These are phyloP conservation scores for Thielaviopsis ethacetica DNA, from an alignment of 2,329 filamentous ascomycete genomes.

Conservation along the genomic window DNA sequence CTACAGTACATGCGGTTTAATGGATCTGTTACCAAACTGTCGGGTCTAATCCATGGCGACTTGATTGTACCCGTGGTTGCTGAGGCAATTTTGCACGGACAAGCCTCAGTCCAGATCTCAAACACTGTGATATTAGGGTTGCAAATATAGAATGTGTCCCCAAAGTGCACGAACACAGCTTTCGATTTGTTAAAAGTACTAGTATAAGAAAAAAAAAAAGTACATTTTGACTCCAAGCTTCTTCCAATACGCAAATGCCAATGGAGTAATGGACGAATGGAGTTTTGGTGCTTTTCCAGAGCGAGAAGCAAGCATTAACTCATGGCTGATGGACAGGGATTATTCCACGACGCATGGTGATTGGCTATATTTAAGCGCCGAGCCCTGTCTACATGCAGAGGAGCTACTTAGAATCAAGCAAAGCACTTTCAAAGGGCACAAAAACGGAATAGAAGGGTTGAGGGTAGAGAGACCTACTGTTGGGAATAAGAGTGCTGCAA, in stretches of 20 bases:
- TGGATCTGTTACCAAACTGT: neutral
- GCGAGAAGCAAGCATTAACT: neutral
- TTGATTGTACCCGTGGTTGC: neutral
- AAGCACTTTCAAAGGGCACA: neutral
- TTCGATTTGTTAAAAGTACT: no score
- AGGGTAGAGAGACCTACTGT: neutral
- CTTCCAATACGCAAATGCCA: no score
- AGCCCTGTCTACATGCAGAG: slow-evolving; percentile 1
- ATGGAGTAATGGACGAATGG: neutral
- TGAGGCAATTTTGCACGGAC: no score
- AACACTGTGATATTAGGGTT: no score
- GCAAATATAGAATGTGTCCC: no score
- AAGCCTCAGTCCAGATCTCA: no score
- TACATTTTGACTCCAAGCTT: no score
- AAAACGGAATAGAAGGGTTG: neutral
- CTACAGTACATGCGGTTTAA: neutral
- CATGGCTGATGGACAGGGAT: neutral
- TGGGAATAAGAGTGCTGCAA: neutral
- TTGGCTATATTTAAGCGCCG: neutral
- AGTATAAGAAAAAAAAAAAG: no score
- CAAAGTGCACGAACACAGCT: no score
- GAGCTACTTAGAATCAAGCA: neutral
- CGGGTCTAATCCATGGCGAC: neutral
- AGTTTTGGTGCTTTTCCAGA: neutral
- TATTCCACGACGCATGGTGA: neutral